phyloP scores from a whole-genome alignment of 768 basidiomycete genomes.

The Boletellus sp. region DNA sequence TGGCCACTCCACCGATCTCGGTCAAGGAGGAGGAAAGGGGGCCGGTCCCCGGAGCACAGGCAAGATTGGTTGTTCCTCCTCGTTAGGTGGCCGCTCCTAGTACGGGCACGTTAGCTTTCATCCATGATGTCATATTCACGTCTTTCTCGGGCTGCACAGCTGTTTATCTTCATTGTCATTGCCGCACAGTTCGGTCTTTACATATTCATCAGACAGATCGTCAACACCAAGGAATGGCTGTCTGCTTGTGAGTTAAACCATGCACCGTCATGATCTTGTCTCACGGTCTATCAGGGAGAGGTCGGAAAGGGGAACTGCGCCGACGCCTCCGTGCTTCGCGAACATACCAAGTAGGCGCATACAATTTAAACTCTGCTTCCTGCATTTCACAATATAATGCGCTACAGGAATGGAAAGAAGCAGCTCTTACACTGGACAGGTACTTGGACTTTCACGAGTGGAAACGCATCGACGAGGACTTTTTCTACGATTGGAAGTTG shows the following conservation, averaged over 20 bases:
- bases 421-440: conserved; percentile 73
- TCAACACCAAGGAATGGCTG: conserved; percentile 92
- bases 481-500: conserved; percentile 89
- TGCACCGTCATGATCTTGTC: background rate
- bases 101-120: conserved; percentile 32
- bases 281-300: conserved; percentile 60
- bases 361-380: background rate
- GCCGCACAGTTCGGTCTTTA: conserved; percentile 82
- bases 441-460: conserved; percentile 85
- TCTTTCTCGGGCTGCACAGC: conserved; percentile 38
- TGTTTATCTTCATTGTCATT: conserved; percentile 82
- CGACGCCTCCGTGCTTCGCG: conserved; percentile 68
- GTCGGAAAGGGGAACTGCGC: conserved; percentile 74
- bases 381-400: background rate
- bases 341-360: conserved; percentile 61
- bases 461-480: conserved; percentile 85
- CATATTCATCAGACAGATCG: conserved; percentile 83
- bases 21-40: conserved; percentile 37
- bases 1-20: conserved; percentile 1
- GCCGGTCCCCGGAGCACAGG: conserved; percentile 36
- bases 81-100: conserved; percentile 84
- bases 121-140: conserved; percentile 3
- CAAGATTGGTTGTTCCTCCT: conserved; percentile 77
- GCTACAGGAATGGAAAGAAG: conserved; percentile 79
- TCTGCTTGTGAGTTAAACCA: conserved; percentile 65